Evolutionary conservation across 495 filamentous ascomycete species (phyloP).

Genomic region (Podospora sp.): DNA sequence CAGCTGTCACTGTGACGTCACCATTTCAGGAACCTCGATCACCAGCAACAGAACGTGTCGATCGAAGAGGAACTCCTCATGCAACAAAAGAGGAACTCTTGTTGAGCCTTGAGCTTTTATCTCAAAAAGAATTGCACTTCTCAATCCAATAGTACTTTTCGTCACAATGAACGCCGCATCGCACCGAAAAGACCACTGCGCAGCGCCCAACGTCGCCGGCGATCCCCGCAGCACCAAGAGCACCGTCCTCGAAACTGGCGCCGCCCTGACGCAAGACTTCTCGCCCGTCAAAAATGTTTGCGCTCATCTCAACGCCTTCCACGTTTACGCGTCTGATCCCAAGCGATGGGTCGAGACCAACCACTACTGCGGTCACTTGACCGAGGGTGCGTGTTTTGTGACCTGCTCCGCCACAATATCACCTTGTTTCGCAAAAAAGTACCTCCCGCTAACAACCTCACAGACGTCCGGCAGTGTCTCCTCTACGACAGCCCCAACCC

Average conservation of each 20-base stretch:
- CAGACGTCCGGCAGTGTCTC: constrained; percentile 71
- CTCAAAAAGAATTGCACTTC: too few species aligned
- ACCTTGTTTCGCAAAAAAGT: too few species aligned
- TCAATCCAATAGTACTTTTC: too few species aligned
- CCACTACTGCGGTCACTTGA: constrained; percentile 84
- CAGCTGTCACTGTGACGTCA: constrained; percentile 20
- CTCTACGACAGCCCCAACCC: constrained; percentile 72
- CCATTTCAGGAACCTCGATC: background rate
- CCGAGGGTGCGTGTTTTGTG: constrained; percentile 43
- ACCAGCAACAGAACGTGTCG: background rate
- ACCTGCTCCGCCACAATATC: background rate
- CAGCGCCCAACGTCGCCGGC: constrained; percentile 47
- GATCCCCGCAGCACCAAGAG: constrained; percentile 57
- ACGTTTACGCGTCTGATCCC: constrained; percentile 73
- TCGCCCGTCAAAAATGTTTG: constrained; percentile 75
- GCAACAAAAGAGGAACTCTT: too few species aligned
- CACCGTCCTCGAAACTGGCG: constrained; percentile 66
- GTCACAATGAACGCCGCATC: constrained; percentile 18
- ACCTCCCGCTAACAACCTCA: background rate
- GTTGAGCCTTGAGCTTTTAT: too few species aligned
- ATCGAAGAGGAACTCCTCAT: background rate
- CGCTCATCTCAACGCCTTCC: constrained; percentile 84
- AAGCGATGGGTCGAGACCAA: constrained; percentile 72
- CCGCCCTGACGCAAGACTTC: constrained; percentile 65
- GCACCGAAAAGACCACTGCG: constrained; percentile 21